Evolutionary conservation across 768 basidiomycete genomes (phyloP).

Genomic region (Mycena amicta): DNA sequence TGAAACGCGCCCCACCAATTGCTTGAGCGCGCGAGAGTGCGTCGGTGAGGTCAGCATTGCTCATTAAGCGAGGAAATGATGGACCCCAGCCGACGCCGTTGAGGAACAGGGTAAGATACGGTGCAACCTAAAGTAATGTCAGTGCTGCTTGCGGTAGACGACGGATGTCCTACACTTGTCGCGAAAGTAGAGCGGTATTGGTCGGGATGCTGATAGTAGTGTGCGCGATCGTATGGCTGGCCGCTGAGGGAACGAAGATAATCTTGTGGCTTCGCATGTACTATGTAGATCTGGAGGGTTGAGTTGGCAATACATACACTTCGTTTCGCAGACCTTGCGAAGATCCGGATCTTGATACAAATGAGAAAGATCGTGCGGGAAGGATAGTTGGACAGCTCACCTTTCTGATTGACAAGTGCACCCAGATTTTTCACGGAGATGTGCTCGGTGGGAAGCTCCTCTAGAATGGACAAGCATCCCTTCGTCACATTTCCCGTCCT

Average conservation of each 20-base stretch:
- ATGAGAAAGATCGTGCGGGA: conserved; percentile 2
- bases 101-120: conserved; percentile 80
- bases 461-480: conserved; percentile 73
- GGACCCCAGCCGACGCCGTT: conserved; percentile 88
- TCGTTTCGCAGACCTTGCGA: conserved; percentile 48
- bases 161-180: too few relatives aligned
- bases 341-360: conserved; percentile 51
- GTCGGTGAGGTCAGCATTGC: conserved; percentile 57
- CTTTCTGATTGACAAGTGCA: conserved; percentile 51
- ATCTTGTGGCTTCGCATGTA: conserved; percentile 68
- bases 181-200: conserved; percentile 69
- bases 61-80: conserved; percentile 78
- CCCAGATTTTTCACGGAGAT: conserved; percentile 61
- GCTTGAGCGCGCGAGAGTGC: conserved; percentile 52
- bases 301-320: background rate
- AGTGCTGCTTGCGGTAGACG: too few relatives aligned
- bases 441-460: conserved; percentile 66
- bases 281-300: conserved; percentile 65
- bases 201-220: conserved; percentile 76
- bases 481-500: conserved; percentile 83
- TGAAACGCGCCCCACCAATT: conserved; percentile 59
- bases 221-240: conserved; percentile 55
- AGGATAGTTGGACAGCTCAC: conserved; percentile 41
- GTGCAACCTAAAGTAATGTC: too few relatives aligned
- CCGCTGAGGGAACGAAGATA: conserved; percentile 70